Conservation (phyloP, 306 rosid genomes). For the Medicago arabica region DNA sequence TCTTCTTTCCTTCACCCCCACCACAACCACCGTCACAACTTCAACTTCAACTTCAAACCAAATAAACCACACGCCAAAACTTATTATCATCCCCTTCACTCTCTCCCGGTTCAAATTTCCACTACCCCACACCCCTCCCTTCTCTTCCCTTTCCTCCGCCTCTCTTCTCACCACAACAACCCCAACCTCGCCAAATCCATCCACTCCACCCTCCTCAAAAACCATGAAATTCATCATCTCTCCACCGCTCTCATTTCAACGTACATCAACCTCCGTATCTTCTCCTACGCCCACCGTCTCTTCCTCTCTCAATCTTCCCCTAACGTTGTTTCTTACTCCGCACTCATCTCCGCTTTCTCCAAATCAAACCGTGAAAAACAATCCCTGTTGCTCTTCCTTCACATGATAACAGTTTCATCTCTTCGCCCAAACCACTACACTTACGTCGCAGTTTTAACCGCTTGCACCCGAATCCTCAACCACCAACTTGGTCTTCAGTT, state of each 20-base stretch:
- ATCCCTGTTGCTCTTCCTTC: slow-evolving; percentile 68
- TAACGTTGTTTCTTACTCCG: slow-evolving; percentile 63
- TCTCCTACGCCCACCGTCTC: slow-evolving; percentile 57
- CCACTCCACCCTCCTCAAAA: slow-evolving; percentile 64
- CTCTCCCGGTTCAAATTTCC: background rate
- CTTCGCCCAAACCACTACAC: slow-evolving; percentile 71
- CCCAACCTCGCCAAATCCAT: slow-evolving; percentile 58
- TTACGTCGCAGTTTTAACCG: slow-evolving; percentile 78
- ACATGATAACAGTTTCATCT: slow-evolving; percentile 55
- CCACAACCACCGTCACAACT: slow-evolving; percentile 21
- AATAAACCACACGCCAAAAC: background rate
- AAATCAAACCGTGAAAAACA: slow-evolving; percentile 58
- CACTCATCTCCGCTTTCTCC: slow-evolving; percentile 75
- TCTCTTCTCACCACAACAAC: slow-evolving; percentile 52
- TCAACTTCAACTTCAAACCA: slow-evolving; percentile 19
- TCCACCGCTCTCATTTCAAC: slow-evolving; percentile 61
- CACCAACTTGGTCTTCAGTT: slow-evolving; percentile 64
- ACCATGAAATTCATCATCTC: slow-evolving; percentile 41
- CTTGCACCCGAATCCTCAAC: slow-evolving; percentile 55
- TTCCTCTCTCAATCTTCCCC: slow-evolving; percentile 61
- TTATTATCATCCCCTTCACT: background rate
- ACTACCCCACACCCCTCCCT: slow-evolving; percentile 22
- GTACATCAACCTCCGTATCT: slow-evolving; percentile 61
- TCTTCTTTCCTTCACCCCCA: slow-evolving; percentile 1
- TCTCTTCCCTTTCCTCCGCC: slow-evolving; percentile 56